Percentiles rank a stretch among this genome's conserved stretches.
These are phyloP conservation scores for Vitis vinifera DNA, from an alignment of 164 flowering plant genomes.

Conservation along the genomic window ASM3070453v1 NC_081819.1:15266001-15266500, in stretches of 20 bases:
- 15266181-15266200: constrained; percentile 26
- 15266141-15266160: constrained; percentile 70
- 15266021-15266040: too few relatives aligned
- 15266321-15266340: too few relatives aligned
- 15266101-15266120: background rate
- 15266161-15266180: constrained; percentile 55
- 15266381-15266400: constrained; percentile 53
- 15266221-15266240: constrained; percentile 51
- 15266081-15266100: too few relatives aligned
- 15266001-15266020: too few relatives aligned
- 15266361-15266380: background rate
- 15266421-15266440: constrained; percentile 79
- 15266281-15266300: background rate
- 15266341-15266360: background rate
- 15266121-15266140: background rate
- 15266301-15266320: too few relatives aligned
- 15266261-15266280: background rate
- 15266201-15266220: constrained; percentile 75
- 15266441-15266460: constrained; percentile 73
- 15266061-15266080: too few relatives aligned
- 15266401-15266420: constrained; percentile 78
- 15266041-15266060: too few relatives aligned
- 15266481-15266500: constrained; percentile 67
- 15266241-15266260: constrained; percentile 48
- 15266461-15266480: constrained; percentile 54